These are phyloP conservation scores for Botryotinia convoluta DNA, from an alignment of 2,329 filamentous ascomycete species.

Conservation along the genomic window DNA sequence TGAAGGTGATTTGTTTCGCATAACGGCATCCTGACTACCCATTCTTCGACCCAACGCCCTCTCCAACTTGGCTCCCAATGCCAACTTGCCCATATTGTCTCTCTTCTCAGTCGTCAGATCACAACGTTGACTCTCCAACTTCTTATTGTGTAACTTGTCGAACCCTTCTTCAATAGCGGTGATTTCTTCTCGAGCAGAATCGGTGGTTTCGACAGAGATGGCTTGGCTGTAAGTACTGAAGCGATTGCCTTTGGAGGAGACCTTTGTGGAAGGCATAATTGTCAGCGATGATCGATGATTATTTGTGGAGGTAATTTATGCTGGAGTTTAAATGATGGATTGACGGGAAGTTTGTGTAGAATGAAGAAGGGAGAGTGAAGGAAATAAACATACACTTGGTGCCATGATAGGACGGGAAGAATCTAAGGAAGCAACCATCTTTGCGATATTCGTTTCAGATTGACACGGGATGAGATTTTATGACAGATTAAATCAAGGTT, in stretches of 20 bases:
- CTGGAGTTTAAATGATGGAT: not conserved
- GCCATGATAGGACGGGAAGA: constrained; percentile 56
- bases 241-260: constrained; percentile 46
- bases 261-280: constrained; percentile 44
- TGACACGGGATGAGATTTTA: not conserved
- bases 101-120: constrained; percentile 63
- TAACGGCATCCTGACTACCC: constrained; percentile 68
- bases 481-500: constrained; percentile 2
- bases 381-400: constrained; percentile 45
- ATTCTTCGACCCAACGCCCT: constrained; percentile 66
- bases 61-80: constrained; percentile 71
- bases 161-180: constrained; percentile 62
- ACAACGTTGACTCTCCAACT: constrained; percentile 65
- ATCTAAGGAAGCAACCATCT: constrained; percentile 47
- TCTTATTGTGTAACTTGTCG: constrained; percentile 67
- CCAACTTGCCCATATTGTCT: constrained; percentile 67
- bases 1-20: constrained; percentile 42
- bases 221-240: constrained; percentile 52
- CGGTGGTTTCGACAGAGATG: constrained; percentile 40
- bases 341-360: constrained; percentile 13
- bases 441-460: constrained; percentile 25
- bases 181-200: constrained; percentile 45
- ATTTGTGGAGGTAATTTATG: constrained; percentile 1
- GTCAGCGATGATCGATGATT: constrained; percentile 20
- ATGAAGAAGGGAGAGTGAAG: constrained; percentile 18